These are phyloP conservation scores for Phlyctochytrium planicorne DNA, from an alignment of 192 early-diverging fungal species.

Conservation along the genomic window DNA sequence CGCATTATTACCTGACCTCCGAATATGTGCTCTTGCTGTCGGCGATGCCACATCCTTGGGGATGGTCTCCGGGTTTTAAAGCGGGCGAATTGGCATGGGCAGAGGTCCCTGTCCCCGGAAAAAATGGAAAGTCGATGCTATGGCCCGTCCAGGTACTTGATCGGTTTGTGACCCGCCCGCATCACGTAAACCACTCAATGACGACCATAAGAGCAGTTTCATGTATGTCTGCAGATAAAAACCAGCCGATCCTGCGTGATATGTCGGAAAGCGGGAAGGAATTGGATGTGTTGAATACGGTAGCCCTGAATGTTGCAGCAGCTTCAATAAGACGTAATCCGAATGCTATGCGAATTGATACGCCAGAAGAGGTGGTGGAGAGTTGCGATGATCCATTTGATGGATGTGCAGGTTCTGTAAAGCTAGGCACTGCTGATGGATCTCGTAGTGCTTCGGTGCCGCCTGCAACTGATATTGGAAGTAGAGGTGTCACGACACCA, in stretches of 20 bases:
- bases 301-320: not conserved
- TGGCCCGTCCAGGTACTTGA: conserved; percentile 18
- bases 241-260: not conserved
- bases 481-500: not conserved
- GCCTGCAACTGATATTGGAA: not conserved
- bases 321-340: not conserved
- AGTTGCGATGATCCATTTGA: too few species aligned
- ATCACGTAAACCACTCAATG: not conserved
- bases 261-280: not conserved
- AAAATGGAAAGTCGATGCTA: not conserved
- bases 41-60: conserved; percentile 16
- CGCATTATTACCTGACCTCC: conserved; percentile 1
- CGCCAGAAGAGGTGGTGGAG: too few species aligned
- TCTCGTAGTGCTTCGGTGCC: not conserved
- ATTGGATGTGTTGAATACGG: conserved; percentile 9
- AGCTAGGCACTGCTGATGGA: not conserved
- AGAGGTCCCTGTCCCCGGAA: not conserved
- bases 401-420: not conserved
- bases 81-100: conserved; percentile 20
- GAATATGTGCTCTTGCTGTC: conserved; percentile 11
- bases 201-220: not conserved
- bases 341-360: not conserved
- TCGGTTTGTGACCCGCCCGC: conserved; percentile 13
- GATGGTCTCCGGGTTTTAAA: conserved; percentile 15
- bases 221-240: not conserved